These are phyloP conservation scores for Salix exigua DNA, from an alignment of 345 rosid species.

Conservation along the genomic window DNA sequence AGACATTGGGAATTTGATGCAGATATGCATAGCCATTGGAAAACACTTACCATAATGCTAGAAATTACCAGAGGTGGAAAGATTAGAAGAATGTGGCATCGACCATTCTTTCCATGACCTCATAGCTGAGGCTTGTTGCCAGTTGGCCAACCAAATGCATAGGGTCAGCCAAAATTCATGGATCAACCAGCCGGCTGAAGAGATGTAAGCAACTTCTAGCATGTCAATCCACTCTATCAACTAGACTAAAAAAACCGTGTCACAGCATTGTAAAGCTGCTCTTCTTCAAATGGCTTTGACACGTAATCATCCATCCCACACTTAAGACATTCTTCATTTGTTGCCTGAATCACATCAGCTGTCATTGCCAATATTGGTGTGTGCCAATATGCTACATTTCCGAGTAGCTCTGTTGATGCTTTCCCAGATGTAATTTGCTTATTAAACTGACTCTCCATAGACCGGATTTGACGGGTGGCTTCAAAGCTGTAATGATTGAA, in stretches of 20 bases:
- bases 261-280: conserved; percentile 71
- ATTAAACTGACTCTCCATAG: conserved; percentile 49
- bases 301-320: conserved; percentile 92
- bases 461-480: conserved; percentile 72
- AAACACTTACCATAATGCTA: not conserved
- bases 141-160: conserved; percentile 13
- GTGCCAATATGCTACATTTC: conserved; percentile 51
- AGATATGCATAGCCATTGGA: not conserved
- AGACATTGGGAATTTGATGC: not conserved
- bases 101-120: not conserved
- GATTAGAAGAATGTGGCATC: not conserved
- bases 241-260: conserved; percentile 58
- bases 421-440: conserved; percentile 49
- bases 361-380: conserved; percentile 89
- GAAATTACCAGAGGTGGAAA: conserved; percentile 11
- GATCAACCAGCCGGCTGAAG: conserved; percentile 23
- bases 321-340: conserved; percentile 60
- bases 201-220: conserved; percentile 7
- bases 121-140: conserved; percentile 8
- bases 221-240: conserved; percentile 21
- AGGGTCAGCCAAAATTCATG: conserved; percentile 9
- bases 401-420: conserved; percentile 35
- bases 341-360: conserved; percentile 85
- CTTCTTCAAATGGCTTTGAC: conserved; percentile 80
- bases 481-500: conserved; percentile 50